Evolutionary conservation across 495 filamentous ascomycete genomes (phyloP), one percentile per base, ranked within the genome.

Genomic region (Melanomma pulvis-pyrius): DNA sequence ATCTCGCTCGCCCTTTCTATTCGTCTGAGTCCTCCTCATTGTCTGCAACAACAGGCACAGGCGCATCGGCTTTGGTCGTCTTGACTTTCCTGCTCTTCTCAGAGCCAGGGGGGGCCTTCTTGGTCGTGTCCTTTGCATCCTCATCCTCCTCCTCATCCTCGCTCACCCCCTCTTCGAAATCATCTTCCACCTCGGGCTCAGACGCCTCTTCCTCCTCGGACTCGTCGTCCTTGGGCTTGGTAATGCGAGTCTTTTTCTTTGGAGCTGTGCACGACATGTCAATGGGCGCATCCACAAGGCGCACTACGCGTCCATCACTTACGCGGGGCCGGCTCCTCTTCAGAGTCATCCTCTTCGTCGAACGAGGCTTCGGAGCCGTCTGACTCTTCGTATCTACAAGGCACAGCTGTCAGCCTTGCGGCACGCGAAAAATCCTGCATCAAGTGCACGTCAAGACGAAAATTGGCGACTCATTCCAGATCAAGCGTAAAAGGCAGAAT

Each of bases 341-440:
- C 63, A 36, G 53, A 49, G n/a, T 69, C 69, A 3, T 69, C 69
- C 26, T 73, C 73, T 17, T 73, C 68, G 54, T 72, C 73, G 59
- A 69, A 71, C 19, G 58, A 67, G 55, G 58, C 63, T 30, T 74
- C 74, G 19, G 72, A 74, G 41, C 67, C 69, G n/a, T 71, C 72
- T 15, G 71, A 69, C 53, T 73, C 69, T 24, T 69, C 69, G 44
- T 72, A 72, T 57, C 70, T 72, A 34, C n/a, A 41, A 25, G 47
- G 59, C 24, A 50, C 48, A 52, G 44, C 28, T 41, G 64, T 65
- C 63, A 65, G 69, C 68, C 60, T 70, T 57, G 59, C 21, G 49
- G 34, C 17, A 13, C 51, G 24, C 39, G 8, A n/a, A 2, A 44
- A 2, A 3, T 11, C 39, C 2, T 2, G 17, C 39, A 44, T 15